These are phyloP conservation scores for Penicillium sp. DNA, from an alignment of 2,329 filamentous ascomycete genomes.

Conservation along the genomic window DNA sequence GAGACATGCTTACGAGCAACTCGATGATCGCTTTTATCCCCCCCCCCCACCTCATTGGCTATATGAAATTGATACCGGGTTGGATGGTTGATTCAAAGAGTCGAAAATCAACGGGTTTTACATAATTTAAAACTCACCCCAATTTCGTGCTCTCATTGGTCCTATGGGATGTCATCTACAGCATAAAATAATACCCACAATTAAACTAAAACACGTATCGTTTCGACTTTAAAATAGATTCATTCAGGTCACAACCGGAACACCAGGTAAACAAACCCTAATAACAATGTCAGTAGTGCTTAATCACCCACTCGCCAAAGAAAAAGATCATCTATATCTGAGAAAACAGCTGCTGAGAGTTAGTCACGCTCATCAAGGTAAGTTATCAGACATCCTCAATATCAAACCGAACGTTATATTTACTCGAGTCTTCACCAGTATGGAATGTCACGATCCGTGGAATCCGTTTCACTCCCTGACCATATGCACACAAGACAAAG, in stretches of 20 bases:
- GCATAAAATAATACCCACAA: background rate
- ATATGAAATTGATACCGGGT: background rate
- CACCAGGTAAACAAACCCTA: too few species aligned
- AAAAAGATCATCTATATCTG: background rate
- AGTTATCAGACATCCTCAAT: background rate
- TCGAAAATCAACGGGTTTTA: background rate
- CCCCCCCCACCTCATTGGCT: background rate
- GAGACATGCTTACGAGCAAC: background rate
- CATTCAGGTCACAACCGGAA: background rate
- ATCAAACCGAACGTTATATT: constrained; percentile 3
- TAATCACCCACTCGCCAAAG: background rate
- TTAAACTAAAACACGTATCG: background rate
- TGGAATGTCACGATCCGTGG: background rate
- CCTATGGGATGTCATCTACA: background rate
- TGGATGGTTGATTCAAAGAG: background rate
- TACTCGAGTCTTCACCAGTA: background rate
- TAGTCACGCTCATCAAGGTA: background rate
- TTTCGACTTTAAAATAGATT: background rate
- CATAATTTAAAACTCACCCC: too few species aligned
- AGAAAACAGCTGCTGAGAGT: background rate
- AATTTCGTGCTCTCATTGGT: background rate
- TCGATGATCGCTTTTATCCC: background rate
- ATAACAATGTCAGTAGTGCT: background rate
- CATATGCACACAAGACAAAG: constrained; percentile 8
- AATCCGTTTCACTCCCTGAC: constrained; percentile 8